Percentiles rank a stretch among this genome's conserved stretches.
These are phyloP conservation scores for Globisporangium middletonii DNA, from an alignment of 352 stramenopile species.

Conservation along the genomic window DNA sequence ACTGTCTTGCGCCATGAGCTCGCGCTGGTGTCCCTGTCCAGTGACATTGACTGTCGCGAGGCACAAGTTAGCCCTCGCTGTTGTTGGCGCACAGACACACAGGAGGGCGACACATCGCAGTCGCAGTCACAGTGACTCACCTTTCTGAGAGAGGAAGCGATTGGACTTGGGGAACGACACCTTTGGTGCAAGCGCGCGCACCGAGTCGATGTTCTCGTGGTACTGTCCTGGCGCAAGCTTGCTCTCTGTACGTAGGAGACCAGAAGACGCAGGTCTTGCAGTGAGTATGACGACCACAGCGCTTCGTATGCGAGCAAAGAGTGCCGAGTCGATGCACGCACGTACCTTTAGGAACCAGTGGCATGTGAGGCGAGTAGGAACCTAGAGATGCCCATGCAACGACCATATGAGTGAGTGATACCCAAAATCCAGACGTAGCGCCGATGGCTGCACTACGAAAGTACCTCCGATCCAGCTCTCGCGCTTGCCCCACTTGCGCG, in stretches of 20 bases:
- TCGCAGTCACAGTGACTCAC: slow-evolving; percentile 22
- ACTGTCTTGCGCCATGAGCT: slow-evolving; percentile 72
- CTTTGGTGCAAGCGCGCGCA: slow-evolving; percentile 55
- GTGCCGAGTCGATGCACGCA: no score
- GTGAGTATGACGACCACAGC: not conserved
- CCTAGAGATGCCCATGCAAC: slow-evolving; percentile 8
- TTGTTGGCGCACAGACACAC: not conserved
- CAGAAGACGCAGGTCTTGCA: not conserved
- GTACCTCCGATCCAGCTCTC: slow-evolving; percentile 82
- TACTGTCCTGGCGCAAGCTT: slow-evolving; percentile 63
- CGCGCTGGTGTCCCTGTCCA: slow-evolving; percentile 51
- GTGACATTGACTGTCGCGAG: slow-evolving; percentile 53
- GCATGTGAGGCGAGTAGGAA: slow-evolving; percentile 41
- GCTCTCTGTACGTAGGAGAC: slow-evolving; percentile 35
- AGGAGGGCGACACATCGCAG: no score
- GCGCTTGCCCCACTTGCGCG: slow-evolving; percentile 61
- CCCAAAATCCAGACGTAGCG: no score
- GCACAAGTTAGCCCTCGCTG: not conserved
- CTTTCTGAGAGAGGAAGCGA: slow-evolving; percentile 80
- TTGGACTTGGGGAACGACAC: slow-evolving; percentile 75
- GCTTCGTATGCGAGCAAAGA: not conserved
- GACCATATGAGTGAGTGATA: no score
- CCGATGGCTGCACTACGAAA: no score
- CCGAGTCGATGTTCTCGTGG: slow-evolving; percentile 55
- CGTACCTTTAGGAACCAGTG: slow-evolving; percentile 52